Base-by-base conservation (phyloP, 108 stramenopile genomes). In the Cyclotella sp. region DNA sequence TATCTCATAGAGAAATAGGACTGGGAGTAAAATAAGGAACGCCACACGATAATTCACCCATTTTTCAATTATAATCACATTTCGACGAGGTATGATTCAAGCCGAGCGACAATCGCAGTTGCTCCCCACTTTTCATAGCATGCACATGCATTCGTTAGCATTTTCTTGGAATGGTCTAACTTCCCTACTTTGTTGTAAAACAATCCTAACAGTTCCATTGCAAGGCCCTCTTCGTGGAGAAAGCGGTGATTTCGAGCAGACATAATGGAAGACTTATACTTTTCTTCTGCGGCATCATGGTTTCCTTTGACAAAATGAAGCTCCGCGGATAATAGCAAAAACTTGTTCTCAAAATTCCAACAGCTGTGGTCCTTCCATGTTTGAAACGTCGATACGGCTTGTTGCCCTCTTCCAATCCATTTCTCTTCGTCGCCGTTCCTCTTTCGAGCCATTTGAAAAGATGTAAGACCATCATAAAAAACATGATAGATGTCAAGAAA, bases 271-370 rank as follows among this genome's bases (percentile, higher is more conserved):
- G 39, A 19, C 11, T 64, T 51, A 29, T 74, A 74, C 39, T 30
- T 40, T 22, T 42, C 52, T 41, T 41, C 64, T 22, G 73, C 73
- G 0, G 21, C 27, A 16, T 51, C 47, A 4, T 28, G 13, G 19
- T 74, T 26, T 19, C 64, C 73, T 34, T 63, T 43, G 2, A 34
- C 27, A 52, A 63, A 52, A 21, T 28, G 39, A 1, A 42, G 16
- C 51, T 74, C 73, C 0, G 73, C 73, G 12, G 41, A 27, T 21
- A 74, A 45, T 4, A 74, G 27, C 16, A 54, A 22, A 24, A 34
- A 22, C 19, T 74, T 74, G 24, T 74, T 63, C 28, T 74, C 53
- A 43, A 64, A 74, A 34, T 74, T 74, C 62, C 73, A 74, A 8
- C 1, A 39, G 47, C 44, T 44, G 40, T 66, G 16, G 18, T 15